Evolutionary conservation across 441 rosid genomes (phyloP), one percentile per base, ranked within the genome.

Genomic region (Hura crepitans): DNA sequence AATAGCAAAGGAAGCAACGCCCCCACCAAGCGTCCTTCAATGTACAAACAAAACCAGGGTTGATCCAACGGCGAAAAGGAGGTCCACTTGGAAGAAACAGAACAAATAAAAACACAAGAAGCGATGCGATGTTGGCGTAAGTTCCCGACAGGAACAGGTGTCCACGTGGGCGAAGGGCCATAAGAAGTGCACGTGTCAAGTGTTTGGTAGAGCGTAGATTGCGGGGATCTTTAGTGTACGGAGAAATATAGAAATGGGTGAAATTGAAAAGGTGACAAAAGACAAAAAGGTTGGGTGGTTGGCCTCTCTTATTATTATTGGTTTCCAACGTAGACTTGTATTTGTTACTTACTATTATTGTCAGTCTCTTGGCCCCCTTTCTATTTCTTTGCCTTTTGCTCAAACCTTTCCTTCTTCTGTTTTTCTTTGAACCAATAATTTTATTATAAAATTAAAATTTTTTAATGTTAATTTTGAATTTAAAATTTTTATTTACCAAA

Each of bases 141-240:
- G 23, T 53, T 49, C 27, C 72, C 77, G 81, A 80, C 86, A 82
- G 17, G 75, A 78, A 69, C 82, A 68, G 3, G 18, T 4, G 35
- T 74, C 81, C 86, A 78, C 84, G 84, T 76, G 86, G 78, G 56
- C 61, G 43, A 58, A 35, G 55, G 51, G 3, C 79, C 72, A 65
- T 13, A 0, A 1, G 1, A 2, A 31, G 27, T 23, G 73, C 80
- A 82, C 78, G 81, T 81, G 83, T 78, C 80, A 35, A 22, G 23
- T 28, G 65, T 6, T 45, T 6, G 42, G 49, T 61, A 13, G 49
- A 68, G 68, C 84, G 80, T 43, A 18, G 78, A 79, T 77, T 68
- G 78, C 84, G 84, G 84, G 75, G n/a, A 53, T 66, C 66, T 66
- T 47, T 6, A 22, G 17, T 64, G 86, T 83, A 83, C 84, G 84